phyloP scores from a whole-genome alignment of 495 filamentous ascomycete genomes.

The Evansstolkia leycettana region DNA sequence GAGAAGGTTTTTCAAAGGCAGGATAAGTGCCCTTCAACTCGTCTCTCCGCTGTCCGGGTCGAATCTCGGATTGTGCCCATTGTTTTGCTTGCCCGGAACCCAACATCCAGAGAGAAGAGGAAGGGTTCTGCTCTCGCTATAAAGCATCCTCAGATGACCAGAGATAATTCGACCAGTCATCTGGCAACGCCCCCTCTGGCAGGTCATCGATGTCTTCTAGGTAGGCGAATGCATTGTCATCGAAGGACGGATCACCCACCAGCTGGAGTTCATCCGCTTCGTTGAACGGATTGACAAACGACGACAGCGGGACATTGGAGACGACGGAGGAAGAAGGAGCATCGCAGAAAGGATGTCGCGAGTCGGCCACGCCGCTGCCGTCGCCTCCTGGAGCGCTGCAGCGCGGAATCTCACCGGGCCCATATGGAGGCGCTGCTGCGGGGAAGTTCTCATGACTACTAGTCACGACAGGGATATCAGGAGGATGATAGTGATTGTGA shows the following conservation, averaged over 20 bases:
- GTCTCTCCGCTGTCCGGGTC: too few species aligned
- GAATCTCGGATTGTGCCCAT: too few species aligned
- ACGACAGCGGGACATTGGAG: not conserved
- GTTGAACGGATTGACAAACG: conserved; percentile 10
- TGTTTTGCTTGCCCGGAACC: too few species aligned
- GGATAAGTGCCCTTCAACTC: too few species aligned
- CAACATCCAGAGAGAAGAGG: too few species aligned
- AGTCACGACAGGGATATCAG: not conserved
- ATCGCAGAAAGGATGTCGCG: not conserved
- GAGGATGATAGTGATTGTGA: not conserved
- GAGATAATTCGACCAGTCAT: conserved; percentile 21
- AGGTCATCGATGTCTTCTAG: conserved; percentile 13
- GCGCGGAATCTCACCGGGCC: not conserved
- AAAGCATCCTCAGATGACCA: conserved; percentile 7
- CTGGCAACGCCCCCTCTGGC: conserved; percentile 12
- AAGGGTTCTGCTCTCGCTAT: too few species aligned
- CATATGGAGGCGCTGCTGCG: not conserved
- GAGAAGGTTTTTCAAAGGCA: too few species aligned
- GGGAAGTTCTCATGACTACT: not conserved
- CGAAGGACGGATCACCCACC: conserved; percentile 10
- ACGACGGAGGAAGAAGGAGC: not conserved
- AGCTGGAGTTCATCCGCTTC: conserved; percentile 13
- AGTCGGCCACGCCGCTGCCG: not conserved
- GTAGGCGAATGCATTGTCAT: conserved; percentile 9
- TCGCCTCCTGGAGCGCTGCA: not conserved